phyloP scores from a whole-genome alignment of 2,329 filamentous ascomycete species.

The Nannizziopsis barbatae region DNA sequence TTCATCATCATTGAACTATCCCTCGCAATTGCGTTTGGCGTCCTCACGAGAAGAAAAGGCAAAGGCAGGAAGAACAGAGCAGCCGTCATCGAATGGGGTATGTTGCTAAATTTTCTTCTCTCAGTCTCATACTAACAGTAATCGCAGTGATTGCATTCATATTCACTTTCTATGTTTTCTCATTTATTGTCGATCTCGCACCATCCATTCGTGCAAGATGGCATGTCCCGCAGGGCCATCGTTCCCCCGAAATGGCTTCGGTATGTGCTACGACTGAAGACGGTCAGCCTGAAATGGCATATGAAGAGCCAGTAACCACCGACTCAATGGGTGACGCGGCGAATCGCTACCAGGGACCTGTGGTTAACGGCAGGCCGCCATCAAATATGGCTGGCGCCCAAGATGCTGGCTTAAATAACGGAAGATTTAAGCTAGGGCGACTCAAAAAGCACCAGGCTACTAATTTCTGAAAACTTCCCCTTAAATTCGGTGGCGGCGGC shows the following conservation, averaged over 20 bases:
- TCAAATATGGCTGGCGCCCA: neutral
- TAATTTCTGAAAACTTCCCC: neutral
- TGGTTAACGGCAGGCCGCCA: neutral
- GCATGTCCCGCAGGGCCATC: slow-evolving; percentile 34
- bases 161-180: slow-evolving; percentile 78
- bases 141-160: slow-evolving; percentile 56
- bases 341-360: slow-evolving; percentile 17
- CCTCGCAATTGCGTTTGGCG: slow-evolving; percentile 57
- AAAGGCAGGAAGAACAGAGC: slow-evolving; percentile 49
- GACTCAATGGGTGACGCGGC: slow-evolving; percentile 28
- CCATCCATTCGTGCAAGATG: slow-evolving; percentile 58
- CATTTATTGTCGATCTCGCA: slow-evolving; percentile 76
- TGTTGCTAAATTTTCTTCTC: slow-evolving; percentile 13
- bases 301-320: slow-evolving; percentile 30
- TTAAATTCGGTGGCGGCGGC: no score
- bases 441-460: neutral
- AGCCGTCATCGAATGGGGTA: slow-evolving; percentile 64
- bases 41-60: slow-evolving; percentile 35
- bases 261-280: slow-evolving; percentile 4
- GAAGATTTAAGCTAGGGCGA: neutral
- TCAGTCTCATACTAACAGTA: neutral
- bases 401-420: neutral
- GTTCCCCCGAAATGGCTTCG: slow-evolving; percentile 20
- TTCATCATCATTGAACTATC: slow-evolving; percentile 73
- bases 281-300: slow-evolving; percentile 17